Evolutionary conservation across 805 yeast genomes (phyloP).

Genomic region (Saturnispora saitoi): DNA sequence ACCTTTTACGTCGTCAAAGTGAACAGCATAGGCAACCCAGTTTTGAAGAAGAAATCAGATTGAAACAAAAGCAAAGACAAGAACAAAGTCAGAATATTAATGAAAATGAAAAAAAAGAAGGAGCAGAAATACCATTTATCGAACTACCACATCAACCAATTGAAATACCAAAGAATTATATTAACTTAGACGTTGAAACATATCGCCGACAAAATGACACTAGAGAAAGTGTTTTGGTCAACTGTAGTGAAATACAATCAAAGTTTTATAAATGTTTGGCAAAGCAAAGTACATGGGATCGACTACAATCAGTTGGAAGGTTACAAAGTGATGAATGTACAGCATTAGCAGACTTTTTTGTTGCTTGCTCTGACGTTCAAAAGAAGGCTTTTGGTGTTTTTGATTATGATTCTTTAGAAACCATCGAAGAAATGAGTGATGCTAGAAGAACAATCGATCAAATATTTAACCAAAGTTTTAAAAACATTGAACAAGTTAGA

Average conservation of each 20-base stretch:
- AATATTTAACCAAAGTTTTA: slow-evolving; percentile 23
- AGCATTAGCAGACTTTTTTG: slow-evolving; percentile 23
- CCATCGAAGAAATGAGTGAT: slow-evolving; percentile 23
- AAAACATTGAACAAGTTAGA: slow-evolving; percentile 20
- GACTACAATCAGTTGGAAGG: slow-evolving; percentile 13
- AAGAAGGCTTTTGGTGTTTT: slow-evolving; percentile 25
- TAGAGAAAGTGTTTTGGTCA: slow-evolving; percentile 24
- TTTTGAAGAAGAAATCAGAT: slow-evolving; percentile 4
- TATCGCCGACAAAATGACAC: slow-evolving; percentile 24
- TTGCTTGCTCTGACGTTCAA: slow-evolving; percentile 26
- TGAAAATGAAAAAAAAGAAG: neutral
- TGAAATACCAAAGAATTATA: slow-evolving; percentile 4
- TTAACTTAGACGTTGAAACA: slow-evolving; percentile 18
- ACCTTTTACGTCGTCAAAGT: slow-evolving; percentile 13
- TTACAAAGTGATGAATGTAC: slow-evolving; percentile 21
- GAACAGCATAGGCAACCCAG: slow-evolving; percentile 6
- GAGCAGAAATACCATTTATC: neutral
- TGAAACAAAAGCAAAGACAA: slow-evolving; percentile 1
- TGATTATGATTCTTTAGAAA: slow-evolving; percentile 25
- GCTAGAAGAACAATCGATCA: slow-evolving; percentile 25
- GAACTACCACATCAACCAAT: slow-evolving; percentile 9
- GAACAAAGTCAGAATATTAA: neutral
- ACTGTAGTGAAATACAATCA: slow-evolving; percentile 29
- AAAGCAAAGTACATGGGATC: slow-evolving; percentile 14
- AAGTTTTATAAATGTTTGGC: slow-evolving; percentile 23